phyloP scores from a whole-genome alignment of 495 filamentous ascomycete species.

The Podospora comata region DNA sequence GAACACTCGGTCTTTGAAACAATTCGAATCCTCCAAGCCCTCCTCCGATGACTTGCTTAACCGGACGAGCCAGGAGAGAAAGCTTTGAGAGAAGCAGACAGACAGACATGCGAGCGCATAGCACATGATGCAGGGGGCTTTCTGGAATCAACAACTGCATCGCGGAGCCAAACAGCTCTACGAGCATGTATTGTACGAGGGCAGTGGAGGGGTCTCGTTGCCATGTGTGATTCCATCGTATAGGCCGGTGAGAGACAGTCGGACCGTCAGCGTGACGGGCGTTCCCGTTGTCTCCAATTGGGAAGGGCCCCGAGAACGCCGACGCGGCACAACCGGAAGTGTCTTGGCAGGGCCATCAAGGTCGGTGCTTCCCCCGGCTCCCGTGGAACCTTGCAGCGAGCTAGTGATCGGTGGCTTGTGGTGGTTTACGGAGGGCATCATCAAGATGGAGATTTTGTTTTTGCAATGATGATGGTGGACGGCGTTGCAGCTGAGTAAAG shows the following conservation, averaged over 20 bases:
- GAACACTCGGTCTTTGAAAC: constrained; percentile 13
- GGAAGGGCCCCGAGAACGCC: constrained; percentile 3
- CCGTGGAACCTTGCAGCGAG: neutral
- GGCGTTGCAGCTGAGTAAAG: neutral
- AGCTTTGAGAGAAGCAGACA: neutral
- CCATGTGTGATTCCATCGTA: constrained; percentile 4
- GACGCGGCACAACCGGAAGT: neutral
- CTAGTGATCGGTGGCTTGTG: neutral
- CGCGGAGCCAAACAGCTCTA: neutral
- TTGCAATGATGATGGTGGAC: neutral
- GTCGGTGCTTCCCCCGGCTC: constrained; percentile 6
- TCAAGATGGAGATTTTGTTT: neutral
- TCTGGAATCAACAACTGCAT: neutral
- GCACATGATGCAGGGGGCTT: neutral
- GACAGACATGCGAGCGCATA: neutral
- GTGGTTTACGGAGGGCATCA: neutral
- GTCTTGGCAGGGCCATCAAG: constrained; percentile 8
- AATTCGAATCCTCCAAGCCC: constrained; percentile 12
- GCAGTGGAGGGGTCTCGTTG: neutral
- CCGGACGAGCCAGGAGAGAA: neutral
- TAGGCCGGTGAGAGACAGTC: neutral
- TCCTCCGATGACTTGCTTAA: neutral
- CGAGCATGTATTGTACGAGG: neutral
- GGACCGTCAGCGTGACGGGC: constrained; percentile 8
- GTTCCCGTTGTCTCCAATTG: constrained; percentile 2